Evolutionary conservation across 2,329 filamentous ascomycete genomes (phyloP).

Genomic region (Epicoccum nigrum): DNA sequence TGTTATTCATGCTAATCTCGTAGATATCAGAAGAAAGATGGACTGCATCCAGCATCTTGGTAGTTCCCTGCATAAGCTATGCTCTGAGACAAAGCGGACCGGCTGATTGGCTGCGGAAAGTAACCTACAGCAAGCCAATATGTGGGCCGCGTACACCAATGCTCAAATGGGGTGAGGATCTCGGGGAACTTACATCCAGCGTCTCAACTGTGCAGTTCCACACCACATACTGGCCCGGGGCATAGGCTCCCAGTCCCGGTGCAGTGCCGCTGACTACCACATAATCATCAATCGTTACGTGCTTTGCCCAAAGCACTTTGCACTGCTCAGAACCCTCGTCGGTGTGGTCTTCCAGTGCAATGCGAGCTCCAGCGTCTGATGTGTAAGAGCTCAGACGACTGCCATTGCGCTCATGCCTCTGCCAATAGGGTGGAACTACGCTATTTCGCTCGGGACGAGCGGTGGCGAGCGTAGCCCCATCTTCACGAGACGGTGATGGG

Average conservation of each 20-base stretch:
- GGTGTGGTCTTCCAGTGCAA: conserved; percentile 69
- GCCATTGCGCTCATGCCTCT: conserved; percentile 48
- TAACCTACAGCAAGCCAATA: conserved; percentile 11
- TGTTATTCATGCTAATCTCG: not conserved
- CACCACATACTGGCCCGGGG: conserved; percentile 63
- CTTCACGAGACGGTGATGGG: conserved; percentile 28
- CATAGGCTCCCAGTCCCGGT: conserved; percentile 76
- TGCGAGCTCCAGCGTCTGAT: conserved; percentile 50
- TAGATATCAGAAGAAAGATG: conserved; percentile 3
- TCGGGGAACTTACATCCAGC: conserved; percentile 67
- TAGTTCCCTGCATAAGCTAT: conserved; percentile 20
- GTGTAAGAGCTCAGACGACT: conserved; percentile 46
- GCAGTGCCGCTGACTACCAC: conserved; percentile 64
- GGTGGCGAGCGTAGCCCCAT: conserved; percentile 30
- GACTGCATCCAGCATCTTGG: conserved; percentile 7
- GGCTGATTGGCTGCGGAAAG: conserved; percentile 25
- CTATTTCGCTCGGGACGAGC: conserved; percentile 37
- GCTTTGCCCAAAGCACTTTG: conserved; percentile 66
- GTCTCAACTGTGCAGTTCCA: conserved; percentile 92
- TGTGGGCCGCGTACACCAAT: conserved; percentile 20
- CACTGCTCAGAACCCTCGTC: conserved; percentile 63
- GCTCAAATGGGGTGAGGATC: conserved; percentile 23
- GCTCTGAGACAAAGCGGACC: conserved; percentile 7
- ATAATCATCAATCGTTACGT: conserved; percentile 67
- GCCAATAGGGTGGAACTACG: conserved; percentile 57